These are phyloP conservation scores for Dichomitus squalens DNA, from an alignment of 1,284 basidiomycete species.

Conservation along the genomic window DNA sequence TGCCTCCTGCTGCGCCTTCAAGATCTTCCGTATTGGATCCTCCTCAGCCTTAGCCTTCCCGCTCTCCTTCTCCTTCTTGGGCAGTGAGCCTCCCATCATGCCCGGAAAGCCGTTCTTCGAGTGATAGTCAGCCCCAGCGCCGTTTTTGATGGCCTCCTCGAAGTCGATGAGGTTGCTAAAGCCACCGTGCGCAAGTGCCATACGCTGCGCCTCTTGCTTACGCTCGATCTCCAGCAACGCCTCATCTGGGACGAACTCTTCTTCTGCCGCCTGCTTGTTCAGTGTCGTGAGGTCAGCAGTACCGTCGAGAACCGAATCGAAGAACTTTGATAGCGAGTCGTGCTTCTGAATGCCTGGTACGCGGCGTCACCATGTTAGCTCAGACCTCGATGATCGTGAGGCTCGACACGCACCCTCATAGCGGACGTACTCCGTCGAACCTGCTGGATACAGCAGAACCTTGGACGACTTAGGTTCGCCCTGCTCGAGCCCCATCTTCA, in stretches of 20 bases:
- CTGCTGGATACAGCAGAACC: slow-evolving; percentile 65
- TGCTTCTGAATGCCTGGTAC: slow-evolving; percentile 62
- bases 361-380: background rate
- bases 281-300: slow-evolving; percentile 52
- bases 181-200: slow-evolving; percentile 54
- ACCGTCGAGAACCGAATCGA: slow-evolving; percentile 67
- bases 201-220: slow-evolving; percentile 54
- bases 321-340: slow-evolving; percentile 67
- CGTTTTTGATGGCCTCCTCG: slow-evolving; percentile 49
- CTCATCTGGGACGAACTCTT: slow-evolving; percentile 45
- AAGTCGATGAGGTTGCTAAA: slow-evolving; percentile 54
- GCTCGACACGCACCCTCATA: slow-evolving; percentile 55
- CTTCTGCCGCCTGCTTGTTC: slow-evolving; percentile 39
- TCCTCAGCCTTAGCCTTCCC: slow-evolving; percentile 25
- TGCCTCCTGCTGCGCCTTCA: slow-evolving; percentile 34
- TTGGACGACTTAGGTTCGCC: slow-evolving; percentile 60
- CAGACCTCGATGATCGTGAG: background rate
- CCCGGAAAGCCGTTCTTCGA: slow-evolving; percentile 45
- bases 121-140: slow-evolving; percentile 47
- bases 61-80: slow-evolving; percentile 27
- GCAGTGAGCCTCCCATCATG: slow-evolving; percentile 41
- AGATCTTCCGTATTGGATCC: slow-evolving; percentile 32
- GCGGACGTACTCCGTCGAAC: slow-evolving; percentile 51
- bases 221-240: slow-evolving; percentile 49
- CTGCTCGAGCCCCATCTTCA: slow-evolving; percentile 55